Evolutionary conservation across 306 rosid genomes (phyloP).

Genomic region (Phaseolus lunatus): DNA sequence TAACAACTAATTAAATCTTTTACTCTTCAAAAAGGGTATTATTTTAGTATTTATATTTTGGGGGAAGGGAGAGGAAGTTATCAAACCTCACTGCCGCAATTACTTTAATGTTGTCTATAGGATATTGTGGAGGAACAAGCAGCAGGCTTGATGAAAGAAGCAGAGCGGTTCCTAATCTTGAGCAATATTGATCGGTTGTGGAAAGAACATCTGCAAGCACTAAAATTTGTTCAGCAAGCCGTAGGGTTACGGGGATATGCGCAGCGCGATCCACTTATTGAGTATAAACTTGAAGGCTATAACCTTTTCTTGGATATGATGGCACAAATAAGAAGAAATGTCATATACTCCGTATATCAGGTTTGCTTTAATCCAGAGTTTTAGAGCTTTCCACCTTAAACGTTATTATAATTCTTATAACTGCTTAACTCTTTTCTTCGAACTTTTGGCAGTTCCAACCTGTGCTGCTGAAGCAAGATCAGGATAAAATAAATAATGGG

Average conservation of each 20-base stretch:
- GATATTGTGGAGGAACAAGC: slow-evolving; percentile 80
- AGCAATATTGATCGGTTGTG: slow-evolving; percentile 93
- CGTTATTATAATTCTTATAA: neutral
- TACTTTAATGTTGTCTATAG: slow-evolving; percentile 48
- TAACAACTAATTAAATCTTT: neutral
- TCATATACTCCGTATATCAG: slow-evolving; percentile 95
- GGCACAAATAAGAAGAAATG: slow-evolving; percentile 98
- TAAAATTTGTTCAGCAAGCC: slow-evolving; percentile 96
- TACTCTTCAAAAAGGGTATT: neutral
- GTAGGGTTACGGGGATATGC: slow-evolving; percentile 95
- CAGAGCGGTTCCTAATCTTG: slow-evolving; percentile 87
- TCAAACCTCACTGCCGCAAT: too few species aligned
- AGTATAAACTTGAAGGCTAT: slow-evolving; percentile 96
- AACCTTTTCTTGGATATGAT: slow-evolving; percentile 99
- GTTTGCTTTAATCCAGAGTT: slow-evolving; percentile 50
- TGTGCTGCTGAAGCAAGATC: slow-evolving; percentile 78
- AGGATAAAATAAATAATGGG: slow-evolving; percentile 53
- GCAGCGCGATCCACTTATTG: slow-evolving; percentile 95
- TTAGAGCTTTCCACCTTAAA: neutral
- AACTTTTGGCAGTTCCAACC: slow-evolving; percentile 80
- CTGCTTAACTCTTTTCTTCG: neutral
- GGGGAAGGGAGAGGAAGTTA: too few species aligned
- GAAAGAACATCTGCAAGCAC: slow-evolving; percentile 97
- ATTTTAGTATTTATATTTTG: too few species aligned
- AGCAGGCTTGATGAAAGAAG: slow-evolving; percentile 91